These are phyloP conservation scores for Mallotus nudiflorus DNA, from an alignment of 345 rosid species.

Conservation along the genomic window DNA sequence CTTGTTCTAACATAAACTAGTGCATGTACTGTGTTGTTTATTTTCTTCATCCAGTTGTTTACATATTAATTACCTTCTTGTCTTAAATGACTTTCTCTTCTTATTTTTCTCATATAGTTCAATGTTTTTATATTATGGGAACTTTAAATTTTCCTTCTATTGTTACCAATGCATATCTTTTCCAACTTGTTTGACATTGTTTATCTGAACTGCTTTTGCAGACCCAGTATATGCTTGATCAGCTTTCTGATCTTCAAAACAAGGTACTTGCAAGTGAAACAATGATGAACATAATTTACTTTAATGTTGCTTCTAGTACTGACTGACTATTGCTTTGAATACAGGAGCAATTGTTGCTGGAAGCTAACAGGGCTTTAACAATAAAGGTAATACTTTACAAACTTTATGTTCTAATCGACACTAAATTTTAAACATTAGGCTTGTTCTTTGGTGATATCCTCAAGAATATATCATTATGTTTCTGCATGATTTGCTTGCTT, in stretches of 20 bases:
- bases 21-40: too few relatives aligned
- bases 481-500: background rate
- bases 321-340: slow-evolving; percentile 6
- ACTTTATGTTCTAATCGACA: background rate
- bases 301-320: slow-evolving; percentile 5
- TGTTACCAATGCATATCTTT: background rate
- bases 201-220: slow-evolving; percentile 25
- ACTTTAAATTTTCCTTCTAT: background rate
- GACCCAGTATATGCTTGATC: slow-evolving; percentile 96
- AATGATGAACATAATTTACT: background rate
- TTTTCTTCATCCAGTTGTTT: too few relatives aligned
- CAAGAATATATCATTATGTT: background rate
- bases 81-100: too few relatives aligned
- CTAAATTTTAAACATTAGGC: background rate
- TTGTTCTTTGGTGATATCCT: background rate
- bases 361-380: slow-evolving; percentile 81
- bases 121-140: too few relatives aligned
- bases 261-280: slow-evolving; percentile 43
- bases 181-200: background rate
- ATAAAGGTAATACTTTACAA: slow-evolving; percentile 55
- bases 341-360: slow-evolving; percentile 79
- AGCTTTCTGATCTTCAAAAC: slow-evolving; percentile 84
- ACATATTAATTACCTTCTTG: too few relatives aligned
- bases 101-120: too few relatives aligned
- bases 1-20: too few relatives aligned